phyloP scores from a whole-genome alignment of 495 filamentous ascomycete species.

The Penicillium nucicola region DNA sequence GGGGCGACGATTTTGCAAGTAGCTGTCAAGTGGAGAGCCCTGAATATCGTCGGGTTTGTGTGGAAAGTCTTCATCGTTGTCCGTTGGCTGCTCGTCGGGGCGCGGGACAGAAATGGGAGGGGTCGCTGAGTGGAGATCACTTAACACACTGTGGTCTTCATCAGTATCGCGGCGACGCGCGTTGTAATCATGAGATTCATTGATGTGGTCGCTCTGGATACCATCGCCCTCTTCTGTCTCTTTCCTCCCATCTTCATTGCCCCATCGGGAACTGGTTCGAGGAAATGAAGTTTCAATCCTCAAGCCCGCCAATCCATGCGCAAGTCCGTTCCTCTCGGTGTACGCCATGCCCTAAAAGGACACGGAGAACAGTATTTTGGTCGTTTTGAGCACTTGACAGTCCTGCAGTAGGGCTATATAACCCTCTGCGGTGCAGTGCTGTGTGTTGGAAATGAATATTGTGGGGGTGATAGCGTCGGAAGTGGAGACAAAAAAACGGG shows the following conservation, averaged over 20 bases:
- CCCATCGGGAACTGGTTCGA: constrained; percentile 25
- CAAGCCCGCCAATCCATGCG: constrained; percentile 34
- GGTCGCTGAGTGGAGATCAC: constrained; percentile 43
- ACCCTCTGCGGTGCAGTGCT: constrained; percentile 19
- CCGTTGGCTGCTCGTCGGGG: constrained; percentile 25
- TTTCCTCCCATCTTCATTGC: constrained; percentile 22
- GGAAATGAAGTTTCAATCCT: constrained; percentile 44
- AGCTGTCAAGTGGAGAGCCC: constrained; percentile 42
- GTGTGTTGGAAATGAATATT: constrained; percentile 4
- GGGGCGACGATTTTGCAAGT: constrained; percentile 36
- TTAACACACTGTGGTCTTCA: constrained; percentile 44
- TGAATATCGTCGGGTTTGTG: constrained; percentile 43
- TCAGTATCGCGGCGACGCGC: constrained; percentile 44
- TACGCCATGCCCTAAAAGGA: constrained; percentile 43
- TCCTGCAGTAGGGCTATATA: constrained; percentile 25
- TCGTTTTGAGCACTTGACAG: constrained; percentile 11
- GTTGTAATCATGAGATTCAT: constrained; percentile 38
- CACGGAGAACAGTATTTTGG: constrained; percentile 11
- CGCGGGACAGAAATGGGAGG: constrained; percentile 48
- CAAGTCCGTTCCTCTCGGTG: constrained; percentile 23
- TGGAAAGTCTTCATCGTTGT: constrained; percentile 29
- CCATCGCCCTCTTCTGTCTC: constrained; percentile 34
- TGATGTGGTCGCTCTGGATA: constrained; percentile 46
- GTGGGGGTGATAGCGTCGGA: constrained; percentile 23
- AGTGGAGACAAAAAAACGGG: constrained; percentile 14